Conservation (phyloP, 192 early-diverging fungal species). For the Geosiphon pyriformis region DNA sequence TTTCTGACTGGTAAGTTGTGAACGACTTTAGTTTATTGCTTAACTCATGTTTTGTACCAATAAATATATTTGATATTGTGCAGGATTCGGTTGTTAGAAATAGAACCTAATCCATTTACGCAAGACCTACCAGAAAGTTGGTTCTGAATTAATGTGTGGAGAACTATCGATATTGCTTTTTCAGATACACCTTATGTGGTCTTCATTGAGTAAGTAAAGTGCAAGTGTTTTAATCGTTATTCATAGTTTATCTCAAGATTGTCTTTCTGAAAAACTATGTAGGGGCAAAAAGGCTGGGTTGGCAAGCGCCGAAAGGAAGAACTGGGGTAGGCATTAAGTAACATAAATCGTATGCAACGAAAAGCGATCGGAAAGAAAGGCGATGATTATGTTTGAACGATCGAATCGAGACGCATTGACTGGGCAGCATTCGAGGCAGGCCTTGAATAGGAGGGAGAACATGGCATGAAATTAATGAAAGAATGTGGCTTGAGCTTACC, state of each 20-base stretch:
- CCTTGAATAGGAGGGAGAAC: slow-evolving; percentile 11
- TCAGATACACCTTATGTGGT: slow-evolving; percentile 23
- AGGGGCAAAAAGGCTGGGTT: slow-evolving; percentile 23
- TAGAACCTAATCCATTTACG: slow-evolving; percentile 25
- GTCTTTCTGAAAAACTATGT: slow-evolving; percentile 26
- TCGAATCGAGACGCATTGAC: slow-evolving; percentile 21
- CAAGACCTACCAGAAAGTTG: slow-evolving; percentile 21
- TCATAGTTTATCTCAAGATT: no score
- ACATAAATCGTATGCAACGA: slow-evolving; percentile 18
- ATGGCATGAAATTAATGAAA: slow-evolving; percentile 25
- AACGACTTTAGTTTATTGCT: neutral
- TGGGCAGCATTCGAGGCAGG: slow-evolving; percentile 27
- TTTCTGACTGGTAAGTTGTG: slow-evolving; percentile 22
- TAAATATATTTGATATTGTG: slow-evolving; percentile 8
- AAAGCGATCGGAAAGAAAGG: slow-evolving; percentile 27
- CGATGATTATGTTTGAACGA: slow-evolving; percentile 23
- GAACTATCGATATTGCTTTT: slow-evolving; percentile 24
- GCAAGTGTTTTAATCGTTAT: slow-evolving; percentile 3
- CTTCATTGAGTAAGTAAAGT: slow-evolving; percentile 23
- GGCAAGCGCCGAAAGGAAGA: slow-evolving; percentile 23
- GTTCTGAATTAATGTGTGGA: slow-evolving; percentile 25
- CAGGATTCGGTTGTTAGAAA: slow-evolving; percentile 23
- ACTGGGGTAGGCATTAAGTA: slow-evolving; percentile 21
- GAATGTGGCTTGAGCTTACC: slow-evolving; percentile 25
- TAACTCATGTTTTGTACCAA: neutral